These are phyloP conservation scores for Talaromyces sp. DNA, from an alignment of 2,329 filamentous ascomycete species.

Conservation along the genomic window DNA sequence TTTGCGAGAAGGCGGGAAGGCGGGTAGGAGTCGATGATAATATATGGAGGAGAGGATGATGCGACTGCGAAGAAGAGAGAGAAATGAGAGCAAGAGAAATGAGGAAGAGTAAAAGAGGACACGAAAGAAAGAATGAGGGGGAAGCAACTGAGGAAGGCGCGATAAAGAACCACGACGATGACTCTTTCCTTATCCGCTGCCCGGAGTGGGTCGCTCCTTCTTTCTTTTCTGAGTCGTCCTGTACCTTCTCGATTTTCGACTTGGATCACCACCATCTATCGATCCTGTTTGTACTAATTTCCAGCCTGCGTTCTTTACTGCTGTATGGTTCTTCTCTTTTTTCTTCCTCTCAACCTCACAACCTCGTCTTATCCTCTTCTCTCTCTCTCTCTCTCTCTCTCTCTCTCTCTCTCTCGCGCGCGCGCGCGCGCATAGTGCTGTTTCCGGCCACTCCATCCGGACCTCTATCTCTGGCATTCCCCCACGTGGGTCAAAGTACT, in stretches of 20 bases:
- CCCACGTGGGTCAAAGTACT: not conserved
- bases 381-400: no score
- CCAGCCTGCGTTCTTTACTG: not conserved
- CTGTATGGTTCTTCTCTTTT: not conserved
- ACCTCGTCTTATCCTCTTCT: not conserved
- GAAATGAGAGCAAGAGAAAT: not conserved
- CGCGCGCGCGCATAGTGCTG: not conserved
- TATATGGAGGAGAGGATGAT: not conserved
- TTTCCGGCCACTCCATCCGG: not conserved
- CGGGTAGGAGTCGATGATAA: not conserved
- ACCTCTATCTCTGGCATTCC: not conserved
- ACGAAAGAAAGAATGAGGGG: not conserved
- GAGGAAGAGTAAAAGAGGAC: not conserved
- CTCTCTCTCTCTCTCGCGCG: no score
- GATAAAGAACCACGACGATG: not conserved
- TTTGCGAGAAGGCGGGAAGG: no score
- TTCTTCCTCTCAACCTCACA: not conserved
- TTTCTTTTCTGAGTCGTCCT: not conserved
- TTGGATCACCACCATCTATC: no score
- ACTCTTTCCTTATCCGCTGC: constrained; percentile 7
- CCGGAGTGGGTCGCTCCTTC: constrained; percentile 6
- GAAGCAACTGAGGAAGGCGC: constrained; percentile 1
- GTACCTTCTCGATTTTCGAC: no score
- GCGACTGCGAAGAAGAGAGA: not conserved
- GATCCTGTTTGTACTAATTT: no score